Evolutionary conservation across 1,139 yeast genomes (phyloP).

Genomic region (Zygosaccharomyces sapae): DNA sequence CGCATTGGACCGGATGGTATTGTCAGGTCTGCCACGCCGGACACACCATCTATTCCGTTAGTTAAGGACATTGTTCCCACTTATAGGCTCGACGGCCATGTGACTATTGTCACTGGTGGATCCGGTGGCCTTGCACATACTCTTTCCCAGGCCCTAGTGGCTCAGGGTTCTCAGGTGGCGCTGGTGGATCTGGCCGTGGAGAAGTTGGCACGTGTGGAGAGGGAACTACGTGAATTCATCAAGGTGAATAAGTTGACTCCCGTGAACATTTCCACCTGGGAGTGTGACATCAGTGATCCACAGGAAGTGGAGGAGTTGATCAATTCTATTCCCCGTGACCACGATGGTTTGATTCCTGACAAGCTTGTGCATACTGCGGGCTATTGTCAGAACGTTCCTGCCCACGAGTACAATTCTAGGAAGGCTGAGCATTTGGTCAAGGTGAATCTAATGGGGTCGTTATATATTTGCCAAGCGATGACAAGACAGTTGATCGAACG

Average conservation of each 20-base stretch:
- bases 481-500: conserved; percentile 63
- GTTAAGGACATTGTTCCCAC: conserved; percentile 38
- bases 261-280: conserved; percentile 62
- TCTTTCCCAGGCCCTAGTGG: conserved; percentile 57
- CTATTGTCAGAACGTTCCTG: conserved; percentile 73
- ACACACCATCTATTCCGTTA: conserved; percentile 20
- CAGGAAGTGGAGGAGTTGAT: conserved; percentile 56
- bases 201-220: conserved; percentile 55
- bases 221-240: conserved; percentile 55
- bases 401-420: conserved; percentile 68
- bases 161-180: conserved; percentile 72
- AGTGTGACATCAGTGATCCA: conserved; percentile 70
- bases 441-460: conserved; percentile 72
- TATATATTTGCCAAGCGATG: conserved; percentile 60
- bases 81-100: conserved; percentile 60
- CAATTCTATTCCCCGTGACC: conserved; percentile 46
- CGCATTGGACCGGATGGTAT: conserved; percentile 11
- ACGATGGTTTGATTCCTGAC: conserved; percentile 53
- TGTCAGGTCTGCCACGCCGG: conserved; percentile 21
- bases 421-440: conserved; percentile 66
- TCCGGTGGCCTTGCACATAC: conserved; percentile 75
- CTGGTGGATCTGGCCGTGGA: conserved; percentile 66
- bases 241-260: conserved; percentile 42
- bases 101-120: conserved; percentile 77
- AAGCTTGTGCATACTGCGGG: conserved; percentile 76